Conservation (phyloP, 225 moss, liverwort and hornwort genomes). For the Polytrichum formosum region DNA sequence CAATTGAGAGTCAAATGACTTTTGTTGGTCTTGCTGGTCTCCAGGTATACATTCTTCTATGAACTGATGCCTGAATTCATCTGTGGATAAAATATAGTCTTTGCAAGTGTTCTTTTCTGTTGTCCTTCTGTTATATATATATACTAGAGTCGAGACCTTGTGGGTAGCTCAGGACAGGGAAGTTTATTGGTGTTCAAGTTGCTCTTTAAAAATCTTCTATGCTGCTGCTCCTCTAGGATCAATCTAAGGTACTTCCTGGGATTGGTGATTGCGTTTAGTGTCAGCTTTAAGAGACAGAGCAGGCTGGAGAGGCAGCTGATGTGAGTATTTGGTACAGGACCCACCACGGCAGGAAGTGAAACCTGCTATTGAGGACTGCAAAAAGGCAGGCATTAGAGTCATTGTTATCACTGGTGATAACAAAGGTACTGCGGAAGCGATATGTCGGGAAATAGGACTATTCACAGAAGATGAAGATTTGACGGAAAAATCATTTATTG, state of each 20-base stretch:
- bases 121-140: too few species aligned
- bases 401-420: constrained; percentile 66
- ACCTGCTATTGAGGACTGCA: constrained; percentile 51
- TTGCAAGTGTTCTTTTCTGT: too few species aligned
- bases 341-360: constrained; percentile 62
- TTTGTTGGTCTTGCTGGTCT: constrained; percentile 57
- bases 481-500: constrained; percentile 34
- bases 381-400: constrained; percentile 54
- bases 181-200: too few species aligned
- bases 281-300: too few species aligned
- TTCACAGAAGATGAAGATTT: constrained; percentile 48
- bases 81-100: too few species aligned
- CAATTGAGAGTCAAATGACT: constrained; percentile 53
- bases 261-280: too few species aligned
- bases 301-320: not conserved
- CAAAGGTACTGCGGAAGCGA: constrained; percentile 56
- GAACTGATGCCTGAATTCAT: too few species aligned
- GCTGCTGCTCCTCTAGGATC: too few species aligned
- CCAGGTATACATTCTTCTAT: constrained; percentile 29
- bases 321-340: constrained; percentile 29
- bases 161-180: too few species aligned
- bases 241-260: too few species aligned
- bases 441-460: constrained; percentile 59
- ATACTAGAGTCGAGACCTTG: too few species aligned
- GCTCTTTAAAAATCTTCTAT: too few species aligned